Conservation (phyloP, 73 alveolate species). For the Tetrahymena borealis region DNA sequence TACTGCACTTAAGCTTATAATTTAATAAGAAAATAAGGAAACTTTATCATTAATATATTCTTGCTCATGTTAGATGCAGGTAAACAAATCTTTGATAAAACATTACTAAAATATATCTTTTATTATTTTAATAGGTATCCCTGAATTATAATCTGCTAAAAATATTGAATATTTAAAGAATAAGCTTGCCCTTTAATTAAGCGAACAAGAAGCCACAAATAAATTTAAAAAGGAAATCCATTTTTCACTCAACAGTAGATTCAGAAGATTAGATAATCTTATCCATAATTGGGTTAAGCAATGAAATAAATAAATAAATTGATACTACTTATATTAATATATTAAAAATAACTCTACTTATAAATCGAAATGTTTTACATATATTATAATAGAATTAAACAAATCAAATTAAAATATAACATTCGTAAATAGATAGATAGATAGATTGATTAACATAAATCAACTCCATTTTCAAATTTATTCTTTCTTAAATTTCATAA, state of each 20-base stretch:
- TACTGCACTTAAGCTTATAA: conserved; percentile 67
- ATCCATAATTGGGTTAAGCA: neutral
- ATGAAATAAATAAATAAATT: neutral
- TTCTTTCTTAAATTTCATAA: no score
- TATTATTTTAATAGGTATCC: neutral
- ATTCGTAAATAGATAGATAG: no score
- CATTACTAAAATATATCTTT: neutral
- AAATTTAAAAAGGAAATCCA: conserved; percentile 48
- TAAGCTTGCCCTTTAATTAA: conserved; percentile 11
- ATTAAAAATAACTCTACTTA: no score
- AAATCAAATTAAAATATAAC: no score
- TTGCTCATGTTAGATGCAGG: conserved; percentile 80
- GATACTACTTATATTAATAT: neutral
- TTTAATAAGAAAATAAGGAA: conserved; percentile 63
- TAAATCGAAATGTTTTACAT: no score
- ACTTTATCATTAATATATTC: conserved; percentile 60
- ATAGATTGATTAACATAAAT: no score
- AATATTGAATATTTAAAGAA: conserved; percentile 45
- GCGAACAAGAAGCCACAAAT: conserved; percentile 53
- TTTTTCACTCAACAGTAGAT: conserved; percentile 15
- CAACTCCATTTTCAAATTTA: no score
- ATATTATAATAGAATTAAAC: no score
- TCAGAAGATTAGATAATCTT: conserved; percentile 45
- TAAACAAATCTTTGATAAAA: neutral
- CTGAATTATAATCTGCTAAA: conserved; percentile 68